Evolutionary conservation across 2,329 filamentous ascomycete genomes (phyloP).

Genomic region (Ilyonectria mors-panacis): DNA sequence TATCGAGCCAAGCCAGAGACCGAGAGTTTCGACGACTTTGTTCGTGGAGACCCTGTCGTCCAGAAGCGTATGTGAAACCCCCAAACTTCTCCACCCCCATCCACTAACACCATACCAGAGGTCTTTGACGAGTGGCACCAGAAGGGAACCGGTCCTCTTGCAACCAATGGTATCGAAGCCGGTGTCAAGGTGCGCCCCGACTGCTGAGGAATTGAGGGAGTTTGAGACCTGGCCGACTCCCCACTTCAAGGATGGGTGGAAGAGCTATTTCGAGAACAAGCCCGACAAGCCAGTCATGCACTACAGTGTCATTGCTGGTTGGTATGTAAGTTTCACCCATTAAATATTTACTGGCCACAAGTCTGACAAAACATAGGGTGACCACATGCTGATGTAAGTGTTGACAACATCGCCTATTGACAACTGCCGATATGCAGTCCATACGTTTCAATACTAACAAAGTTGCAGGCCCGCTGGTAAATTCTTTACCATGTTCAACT

Average conservation of each 20-base stretch:
- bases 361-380: slow-evolving; percentile 47
- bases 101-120: slow-evolving; percentile 51
- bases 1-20: slow-evolving; percentile 82
- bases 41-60: slow-evolving; percentile 78
- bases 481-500: slow-evolving; percentile 89
- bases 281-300: slow-evolving; percentile 91
- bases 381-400: slow-evolving; percentile 71
- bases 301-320: slow-evolving; percentile 82
- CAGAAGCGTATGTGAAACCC: slow-evolving; percentile 71
- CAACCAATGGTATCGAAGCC: slow-evolving; percentile 85
- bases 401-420: fast-evolving
- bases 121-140: slow-evolving; percentile 85
- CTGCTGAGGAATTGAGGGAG: slow-evolving; percentile 74
- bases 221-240: slow-evolving; percentile 82
- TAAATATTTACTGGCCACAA: too few species aligned
- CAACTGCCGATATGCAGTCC: fast-evolving
- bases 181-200: slow-evolving; percentile 85
- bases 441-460: background rate
- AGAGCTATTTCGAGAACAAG: slow-evolving; percentile 87
- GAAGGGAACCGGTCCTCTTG: slow-evolving; percentile 83
- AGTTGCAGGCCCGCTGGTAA: slow-evolving; percentile 79
- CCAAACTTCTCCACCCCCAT: fast-evolving
- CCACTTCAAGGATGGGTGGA: slow-evolving; percentile 82
- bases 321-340: slow-evolving; percentile 59
- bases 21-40: slow-evolving; percentile 86